Evolutionary conservation across 129 eudicot species (phyloP), one percentile per base, ranked within the genome.

Genomic region (Arctium lappa): DNA sequence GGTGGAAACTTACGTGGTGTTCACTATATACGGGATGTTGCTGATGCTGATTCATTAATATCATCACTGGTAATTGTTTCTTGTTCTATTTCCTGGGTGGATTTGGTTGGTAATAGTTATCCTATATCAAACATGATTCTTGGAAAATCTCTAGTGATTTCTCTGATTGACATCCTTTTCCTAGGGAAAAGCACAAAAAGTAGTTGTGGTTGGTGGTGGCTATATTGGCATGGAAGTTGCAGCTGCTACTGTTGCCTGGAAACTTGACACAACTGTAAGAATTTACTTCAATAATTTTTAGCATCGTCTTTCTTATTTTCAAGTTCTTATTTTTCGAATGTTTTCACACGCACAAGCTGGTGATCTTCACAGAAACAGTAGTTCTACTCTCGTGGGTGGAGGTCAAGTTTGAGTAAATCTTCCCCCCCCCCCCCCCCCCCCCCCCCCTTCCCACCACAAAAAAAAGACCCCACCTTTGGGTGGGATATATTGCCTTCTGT

Each of bases 201-300:
- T 95, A 83, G 99, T 95, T 3, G 89, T 95, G 12, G 97, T 95
- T 65, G 99, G 99, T 82, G 99, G 99, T 86, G 99, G 99, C 66
- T 95, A 95, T 78, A 95, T 95, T 80, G 99, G 99, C 89, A 95
- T 95, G 99, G 99, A 95, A 88, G 98, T 95, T 82, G 99, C 99
- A 40, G 99, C 99, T 73, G 99, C 99, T 72, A 84, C 98, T 53
- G 97, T 86, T 81, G 98, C 82, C 40, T 95, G 99, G 99, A 93
- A 93, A 79, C 95, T 91, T 76, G 99, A 95, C 87, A 95, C 99
- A 66, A 93, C 97, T 44, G 99, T 95, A 82, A 85, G 93, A 82
- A 9, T 69, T 50, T 69, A 66, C 72, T 37, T 75, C 62, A 73
- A 8, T 72, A 15, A 16, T 53, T 53, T 53, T 3, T 56, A 56